phyloP scores from a whole-genome alignment of 2,329 filamentous ascomycete genomes.

The Magnaporthiopsis poae region DNA sequence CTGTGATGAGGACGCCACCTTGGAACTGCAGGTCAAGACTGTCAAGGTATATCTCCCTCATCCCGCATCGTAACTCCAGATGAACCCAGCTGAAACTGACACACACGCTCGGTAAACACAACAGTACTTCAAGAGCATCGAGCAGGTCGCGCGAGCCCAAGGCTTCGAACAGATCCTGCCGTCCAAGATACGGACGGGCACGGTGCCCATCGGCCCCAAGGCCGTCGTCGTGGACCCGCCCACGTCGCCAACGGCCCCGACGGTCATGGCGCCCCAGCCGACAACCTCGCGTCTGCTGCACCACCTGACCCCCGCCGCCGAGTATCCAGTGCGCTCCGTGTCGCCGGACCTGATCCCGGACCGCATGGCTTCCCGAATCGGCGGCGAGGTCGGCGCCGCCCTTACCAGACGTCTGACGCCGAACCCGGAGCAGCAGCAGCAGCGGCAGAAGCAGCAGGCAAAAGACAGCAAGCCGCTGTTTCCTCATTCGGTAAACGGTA shows the following conservation, averaged over 20 bases:
- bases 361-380: conserved; percentile 49
- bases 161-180: conserved; percentile 38
- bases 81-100: background rate
- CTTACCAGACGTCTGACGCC: conserved; percentile 36
- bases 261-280: conserved; percentile 44
- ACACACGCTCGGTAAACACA: background rate
- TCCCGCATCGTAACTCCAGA: no score
- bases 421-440: conserved; percentile 30
- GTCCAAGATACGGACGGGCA: conserved; percentile 42
- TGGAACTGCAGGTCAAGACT: conserved; percentile 56
- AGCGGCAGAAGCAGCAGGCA: background rate
- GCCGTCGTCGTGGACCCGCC: conserved; percentile 32
- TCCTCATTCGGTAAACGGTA: background rate
- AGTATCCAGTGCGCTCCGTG: conserved; percentile 44
- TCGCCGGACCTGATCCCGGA: conserved; percentile 54
- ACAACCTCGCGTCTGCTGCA: conserved; percentile 45
- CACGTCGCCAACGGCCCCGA: conserved; percentile 21
- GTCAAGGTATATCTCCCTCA: conserved; percentile 33
- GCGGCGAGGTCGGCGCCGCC: conserved; percentile 39
- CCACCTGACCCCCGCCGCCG: conserved; percentile 41
- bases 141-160: conserved; percentile 39
- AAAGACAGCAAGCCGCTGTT: background rate
- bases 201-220: conserved; percentile 16
- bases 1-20: conserved; percentile 61
- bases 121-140: conserved; percentile 52